Evolutionary conservation across 2,329 filamentous ascomycete species (phyloP).

Genomic region (Drechmeria coniospora): DNA sequence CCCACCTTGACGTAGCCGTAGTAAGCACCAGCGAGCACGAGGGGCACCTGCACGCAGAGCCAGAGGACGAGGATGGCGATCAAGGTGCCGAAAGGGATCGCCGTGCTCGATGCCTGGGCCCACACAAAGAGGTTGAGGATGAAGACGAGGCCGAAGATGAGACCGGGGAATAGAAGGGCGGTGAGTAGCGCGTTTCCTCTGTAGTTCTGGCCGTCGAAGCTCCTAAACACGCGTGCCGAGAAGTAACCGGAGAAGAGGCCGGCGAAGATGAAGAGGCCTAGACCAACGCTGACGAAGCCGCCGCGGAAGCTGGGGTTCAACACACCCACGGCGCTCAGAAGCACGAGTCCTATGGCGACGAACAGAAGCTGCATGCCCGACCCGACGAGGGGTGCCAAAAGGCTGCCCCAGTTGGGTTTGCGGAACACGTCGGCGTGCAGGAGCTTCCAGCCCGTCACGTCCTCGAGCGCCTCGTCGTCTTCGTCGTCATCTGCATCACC

Average conservation of each 20-base stretch:
- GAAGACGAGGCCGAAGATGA: conserved; percentile 61
- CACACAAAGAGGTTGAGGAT: conserved; percentile 79
- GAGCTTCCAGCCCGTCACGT: conserved; percentile 77
- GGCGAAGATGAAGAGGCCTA: conserved; percentile 71
- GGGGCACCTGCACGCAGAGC: conserved; percentile 73
- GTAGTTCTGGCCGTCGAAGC: conserved; percentile 63
- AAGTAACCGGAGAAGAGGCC: conserved; percentile 80
- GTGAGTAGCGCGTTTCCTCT: conserved; percentile 64
- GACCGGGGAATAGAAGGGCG: conserved; percentile 61
- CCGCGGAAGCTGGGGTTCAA: conserved; percentile 82
- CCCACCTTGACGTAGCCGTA: conserved; percentile 53
- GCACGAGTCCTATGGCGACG: conserved; percentile 58
- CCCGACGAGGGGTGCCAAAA: conserved; percentile 68
- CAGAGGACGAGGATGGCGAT: conserved; percentile 59
- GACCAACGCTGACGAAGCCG: conserved; percentile 71
- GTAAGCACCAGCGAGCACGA: conserved; percentile 70
- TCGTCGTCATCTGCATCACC: conserved; percentile 37
- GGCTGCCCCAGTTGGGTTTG: conserved; percentile 49
- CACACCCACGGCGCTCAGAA: conserved; percentile 60
- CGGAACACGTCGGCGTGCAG: conserved; percentile 82
- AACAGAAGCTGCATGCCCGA: conserved; percentile 79
- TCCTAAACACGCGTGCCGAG: conserved; percentile 68
- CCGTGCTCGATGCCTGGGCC: conserved; percentile 78
- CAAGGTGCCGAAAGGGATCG: conserved; percentile 69
- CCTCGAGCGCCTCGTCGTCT: conserved; percentile 50